phyloP scores from a whole-genome alignment of 148 eudicot genomes.

The Rhododendron ovatum region DNA sequence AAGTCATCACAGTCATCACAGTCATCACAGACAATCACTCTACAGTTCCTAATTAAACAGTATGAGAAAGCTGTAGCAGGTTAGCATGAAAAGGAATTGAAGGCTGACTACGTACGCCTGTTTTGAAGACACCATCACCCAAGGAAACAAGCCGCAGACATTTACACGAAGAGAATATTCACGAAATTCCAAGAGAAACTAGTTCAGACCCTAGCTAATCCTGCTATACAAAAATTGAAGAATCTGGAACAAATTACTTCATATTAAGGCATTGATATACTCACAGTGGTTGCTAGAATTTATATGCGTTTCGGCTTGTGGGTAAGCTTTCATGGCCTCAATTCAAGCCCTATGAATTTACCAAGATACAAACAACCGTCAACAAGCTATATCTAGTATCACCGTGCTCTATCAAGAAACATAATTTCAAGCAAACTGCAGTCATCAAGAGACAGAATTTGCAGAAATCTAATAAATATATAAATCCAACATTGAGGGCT shows the following conservation, averaged over 20 bases:
- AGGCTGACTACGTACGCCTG: conserved; percentile 17
- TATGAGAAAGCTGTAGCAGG: conserved; percentile 22
- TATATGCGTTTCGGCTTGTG: too few relatives aligned
- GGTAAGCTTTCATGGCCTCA: too few relatives aligned
- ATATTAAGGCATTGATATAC: not conserved
- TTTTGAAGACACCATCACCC: conserved; percentile 28
- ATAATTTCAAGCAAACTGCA: too few relatives aligned
- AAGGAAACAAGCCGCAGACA: conserved; percentile 27
- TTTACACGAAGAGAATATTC: conserved; percentile 22
- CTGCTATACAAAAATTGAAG: conserved; percentile 22
- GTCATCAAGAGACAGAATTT: too few relatives aligned
- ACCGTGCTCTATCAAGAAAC: too few relatives aligned
- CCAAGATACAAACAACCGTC: too few relatives aligned
- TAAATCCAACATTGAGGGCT: too few relatives aligned
- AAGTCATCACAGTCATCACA: too few relatives aligned
- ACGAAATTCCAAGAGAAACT: conserved; percentile 26
- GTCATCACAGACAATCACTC: conserved; percentile 9
- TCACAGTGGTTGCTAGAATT: too few relatives aligned
- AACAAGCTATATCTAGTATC: too few relatives aligned
- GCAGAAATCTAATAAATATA: too few relatives aligned
- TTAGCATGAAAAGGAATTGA: conserved; percentile 22
- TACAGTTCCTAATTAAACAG: conserved; percentile 19
- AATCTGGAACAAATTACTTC: conserved; percentile 7
- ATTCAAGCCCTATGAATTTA: too few relatives aligned
- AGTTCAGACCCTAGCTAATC: conserved; percentile 27